Conservation (phyloP, 2,329 filamentous ascomycete species). For the Phaeosphaeria sp. region DNA sequence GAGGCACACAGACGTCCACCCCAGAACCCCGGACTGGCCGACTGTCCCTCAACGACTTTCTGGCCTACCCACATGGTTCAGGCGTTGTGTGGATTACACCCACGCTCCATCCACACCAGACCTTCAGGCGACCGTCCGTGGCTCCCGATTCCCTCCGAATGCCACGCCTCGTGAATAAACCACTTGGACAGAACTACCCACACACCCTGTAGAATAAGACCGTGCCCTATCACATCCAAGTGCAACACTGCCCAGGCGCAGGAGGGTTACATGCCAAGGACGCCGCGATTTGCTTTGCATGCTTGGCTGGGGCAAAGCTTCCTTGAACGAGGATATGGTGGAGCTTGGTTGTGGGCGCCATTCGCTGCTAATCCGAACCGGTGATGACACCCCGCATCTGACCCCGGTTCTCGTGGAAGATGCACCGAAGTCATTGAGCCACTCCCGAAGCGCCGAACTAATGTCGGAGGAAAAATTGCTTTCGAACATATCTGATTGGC, state of each 20-base stretch:
- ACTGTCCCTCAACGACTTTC: neutral
- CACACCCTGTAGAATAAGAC: neutral
- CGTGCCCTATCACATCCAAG: neutral
- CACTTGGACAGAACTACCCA: neutral
- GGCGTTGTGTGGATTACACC: neutral
- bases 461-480: neutral
- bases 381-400: conserved; percentile 9
- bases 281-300: conserved; percentile 11
- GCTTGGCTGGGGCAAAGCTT: conserved; percentile 27
- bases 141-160: neutral
- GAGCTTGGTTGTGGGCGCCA: conserved; percentile 15
- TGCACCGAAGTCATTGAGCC: neutral
- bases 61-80: neutral
- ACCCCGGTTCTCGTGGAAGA: neutral
- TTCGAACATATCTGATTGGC: neutral
- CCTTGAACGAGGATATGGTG: conserved; percentile 14
- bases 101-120: neutral
- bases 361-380: neutral
- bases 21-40: neutral
- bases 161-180: neutral
- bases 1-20: neutral
- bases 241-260: neutral
- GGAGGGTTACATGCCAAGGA: conserved; percentile 23
- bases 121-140: neutral
- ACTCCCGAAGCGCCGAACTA: neutral